Percentiles rank a stretch among this genome's conserved stretches.
Conservation (phyloP, 371 early-diverging fungal species). For the Apophysomyces elegans region DNA sequence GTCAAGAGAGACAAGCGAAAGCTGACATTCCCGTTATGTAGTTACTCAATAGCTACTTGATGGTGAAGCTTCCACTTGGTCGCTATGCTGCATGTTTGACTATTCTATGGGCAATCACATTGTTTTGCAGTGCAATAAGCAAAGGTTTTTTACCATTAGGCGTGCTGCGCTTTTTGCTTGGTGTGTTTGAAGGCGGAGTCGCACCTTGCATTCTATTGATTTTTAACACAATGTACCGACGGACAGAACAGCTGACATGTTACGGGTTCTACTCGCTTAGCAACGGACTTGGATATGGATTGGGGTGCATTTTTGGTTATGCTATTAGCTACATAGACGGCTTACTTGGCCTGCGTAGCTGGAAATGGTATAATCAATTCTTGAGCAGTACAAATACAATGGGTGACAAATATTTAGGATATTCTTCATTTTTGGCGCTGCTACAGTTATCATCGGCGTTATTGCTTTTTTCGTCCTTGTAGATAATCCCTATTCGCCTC, state of each 20-base stretch:
- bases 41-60: conserved; percentile 28
- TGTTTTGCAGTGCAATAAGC: conserved; percentile 15
- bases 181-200: conserved; percentile 40
- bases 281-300: neutral
- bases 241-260: neutral
- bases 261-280: neutral
- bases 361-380: conserved; percentile 16
- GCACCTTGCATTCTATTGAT: neutral
- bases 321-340: conserved; percentile 1
- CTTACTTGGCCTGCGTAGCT: conserved; percentile 28
- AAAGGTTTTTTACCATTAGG: conserved; percentile 30
- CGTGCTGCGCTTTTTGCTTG: conserved; percentile 30
- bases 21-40: neutral
- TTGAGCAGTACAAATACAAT: neutral
- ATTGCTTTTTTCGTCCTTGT: conserved; percentile 32
- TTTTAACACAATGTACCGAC: neutral
- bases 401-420: conserved; percentile 24
- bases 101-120: conserved; percentile 20
- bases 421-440: conserved; percentile 40
- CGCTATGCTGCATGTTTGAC: conserved; percentile 22
- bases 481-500: conserved; percentile 31
- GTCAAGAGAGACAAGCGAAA: no score
- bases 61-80: conserved; percentile 20
- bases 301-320: neutral
- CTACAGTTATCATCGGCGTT: conserved; percentile 35